Evolutionary conservation across 192 early-diverging fungal genomes (phyloP).

Genomic region (Spizellomyces sp.): DNA sequence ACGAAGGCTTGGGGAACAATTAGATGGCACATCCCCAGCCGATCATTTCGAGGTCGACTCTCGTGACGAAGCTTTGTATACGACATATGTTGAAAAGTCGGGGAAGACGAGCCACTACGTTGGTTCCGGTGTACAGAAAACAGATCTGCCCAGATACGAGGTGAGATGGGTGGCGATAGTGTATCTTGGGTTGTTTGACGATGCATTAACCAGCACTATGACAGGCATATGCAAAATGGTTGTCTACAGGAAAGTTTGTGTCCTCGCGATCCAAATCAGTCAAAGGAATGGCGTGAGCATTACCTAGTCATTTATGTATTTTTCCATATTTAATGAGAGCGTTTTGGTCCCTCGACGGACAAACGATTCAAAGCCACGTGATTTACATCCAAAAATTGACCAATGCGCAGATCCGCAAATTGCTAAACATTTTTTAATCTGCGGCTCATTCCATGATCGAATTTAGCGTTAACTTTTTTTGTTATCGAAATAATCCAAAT

Average conservation of each 20-base stretch:
- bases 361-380: too few relatives aligned
- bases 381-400: too few relatives aligned
- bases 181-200: not conserved
- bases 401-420: too few relatives aligned
- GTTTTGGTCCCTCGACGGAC: too few relatives aligned
- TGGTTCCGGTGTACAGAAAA: slow-evolving; percentile 5
- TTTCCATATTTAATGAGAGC: too few relatives aligned
- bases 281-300: not conserved
- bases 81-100: slow-evolving; percentile 26
- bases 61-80: slow-evolving; percentile 38
- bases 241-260: slow-evolving; percentile 41
- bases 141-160: slow-evolving; percentile 36
- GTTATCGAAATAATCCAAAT: too few relatives aligned
- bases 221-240: slow-evolving; percentile 45
- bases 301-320: too few relatives aligned
- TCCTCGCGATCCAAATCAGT: slow-evolving; percentile 18
- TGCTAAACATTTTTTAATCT: too few relatives aligned
- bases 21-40: not conserved
- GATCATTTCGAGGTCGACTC: slow-evolving; percentile 22
- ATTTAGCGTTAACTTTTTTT: too few relatives aligned
- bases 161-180: not conserved
- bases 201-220: not conserved
- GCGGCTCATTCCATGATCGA: too few relatives aligned
- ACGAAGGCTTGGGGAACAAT: not conserved
- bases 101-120: slow-evolving; percentile 18